Base-by-base conservation (phyloP, 2,329 filamentous ascomycete genomes). In the Phaeomoniella chlamydospora region DNA sequence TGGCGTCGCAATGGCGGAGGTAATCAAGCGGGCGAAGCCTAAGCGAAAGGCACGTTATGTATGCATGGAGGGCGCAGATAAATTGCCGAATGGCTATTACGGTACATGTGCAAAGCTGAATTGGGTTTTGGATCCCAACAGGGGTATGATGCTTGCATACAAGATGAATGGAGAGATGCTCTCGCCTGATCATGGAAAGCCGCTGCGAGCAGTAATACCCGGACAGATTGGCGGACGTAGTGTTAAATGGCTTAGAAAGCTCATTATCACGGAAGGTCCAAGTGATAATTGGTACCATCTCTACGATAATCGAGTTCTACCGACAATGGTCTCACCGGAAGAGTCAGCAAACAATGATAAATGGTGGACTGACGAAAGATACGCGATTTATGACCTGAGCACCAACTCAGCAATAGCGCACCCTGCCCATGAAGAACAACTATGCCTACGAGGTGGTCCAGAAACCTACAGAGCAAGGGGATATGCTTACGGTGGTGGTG, bases 281-380 rank as follows among this genome's bases (percentile, higher is more conserved):
- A 93, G 85, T 51, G 79, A 88, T 43, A 94, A 92, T 51, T 93
- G 85, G 84, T 94, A 94, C 49, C 87, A 94, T 55, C 85, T 92
- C 42, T 87, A 90, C 56, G 87, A 94, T 54, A 94, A 94, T 52
- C 68, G 85, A 39, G 85, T 94, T 2, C 60, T 94, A 29, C 87
- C 87, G 4, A 93, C 85, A 0, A 87, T 77, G 70, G 68, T 94
- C 12, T 79, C 77, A 9, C 85, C 87, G 0, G 85, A 93, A 45
- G 77, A 80, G 51, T 79, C 82, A 39, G 77, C 77, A 2, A 72
- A 80, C 42, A 65, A 86, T 36, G 72, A 75, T 0, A 72, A 78
- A 15, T 83, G 77, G 62, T 94, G 87, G 87, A 78, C 65, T 48
- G 87, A 94, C 52, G 86, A 94, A 43, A 71, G 83, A 41, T 93